A percentile compares a stretch with the other conserved stretches of the same genome.
Conservation (phyloP, 768 basidiomycete species). For the Rubroboletus satanas region DNA sequence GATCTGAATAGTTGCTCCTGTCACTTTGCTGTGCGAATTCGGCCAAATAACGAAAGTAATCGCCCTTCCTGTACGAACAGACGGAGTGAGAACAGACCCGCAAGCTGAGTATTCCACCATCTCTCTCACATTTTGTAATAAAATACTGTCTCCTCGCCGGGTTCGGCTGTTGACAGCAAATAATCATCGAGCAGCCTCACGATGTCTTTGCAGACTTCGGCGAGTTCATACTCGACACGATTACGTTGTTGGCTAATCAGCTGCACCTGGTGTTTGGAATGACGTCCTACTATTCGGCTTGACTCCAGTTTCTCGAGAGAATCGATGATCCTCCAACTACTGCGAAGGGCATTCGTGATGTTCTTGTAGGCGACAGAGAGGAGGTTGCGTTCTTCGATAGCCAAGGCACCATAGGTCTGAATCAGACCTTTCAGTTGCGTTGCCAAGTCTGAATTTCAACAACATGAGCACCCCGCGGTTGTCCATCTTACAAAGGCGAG, state of each 20-base stretch:
- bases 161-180: slow-evolving; percentile 58
- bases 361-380: slow-evolving; percentile 92
- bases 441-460: slow-evolving; percentile 57
- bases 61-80: slow-evolving; percentile 60
- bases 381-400: slow-evolving; percentile 83
- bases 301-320: slow-evolving; percentile 63
- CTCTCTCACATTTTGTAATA: slow-evolving; percentile 80
- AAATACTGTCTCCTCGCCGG: slow-evolving; percentile 83
- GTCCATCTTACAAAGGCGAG: not conserved
- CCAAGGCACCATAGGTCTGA: slow-evolving; percentile 63
- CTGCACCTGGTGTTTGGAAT: slow-evolving; percentile 43
- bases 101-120: not conserved
- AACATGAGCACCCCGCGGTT: slow-evolving; percentile 15
- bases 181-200: slow-evolving; percentile 61
- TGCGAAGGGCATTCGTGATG: slow-evolving; percentile 75
- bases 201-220: slow-evolving; percentile 75
- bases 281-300: slow-evolving; percentile 29
- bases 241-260: slow-evolving; percentile 72
- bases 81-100: slow-evolving; percentile 8
- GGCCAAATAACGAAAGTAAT: slow-evolving; percentile 88
- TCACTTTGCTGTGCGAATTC: slow-evolving; percentile 76
- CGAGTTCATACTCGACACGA: slow-evolving; percentile 74
- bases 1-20: slow-evolving; percentile 63
- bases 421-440: slow-evolving; percentile 74
- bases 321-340: slow-evolving; percentile 81